Base-by-base conservation (phyloP, 257 asterid species). In the Jasminum sambac region DNA sequence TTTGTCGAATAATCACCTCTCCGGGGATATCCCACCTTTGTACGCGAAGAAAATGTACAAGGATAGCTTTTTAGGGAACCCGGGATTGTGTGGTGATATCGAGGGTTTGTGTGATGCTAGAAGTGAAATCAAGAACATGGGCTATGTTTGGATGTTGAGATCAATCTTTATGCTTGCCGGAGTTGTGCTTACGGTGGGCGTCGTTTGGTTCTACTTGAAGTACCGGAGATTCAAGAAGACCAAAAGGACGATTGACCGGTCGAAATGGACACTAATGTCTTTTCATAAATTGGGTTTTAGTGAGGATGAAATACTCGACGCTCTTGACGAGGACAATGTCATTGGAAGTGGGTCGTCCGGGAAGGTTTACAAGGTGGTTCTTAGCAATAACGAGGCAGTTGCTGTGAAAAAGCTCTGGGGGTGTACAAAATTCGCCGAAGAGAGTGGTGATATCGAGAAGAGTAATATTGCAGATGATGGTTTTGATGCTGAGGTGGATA, bases 261-360 rank as follows among this genome's bases (percentile, higher is more conserved):
- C 99, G 2, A 94, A 91, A 77, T 94, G 99, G 99, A 94, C 96
- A 3, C 63, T 94, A 73, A 94, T 91, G 96, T 94, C 99, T 2
- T 94, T 94, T 64, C 99, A 94, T 42, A 94, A 94, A 73, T 63
- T 94, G 64, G 97, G 88, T 40, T 94, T 94, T 72, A 73, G 91
- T 4, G 99, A 94, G 78, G 80, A 78, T 8, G 99, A 91, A 83
- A 94, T 94, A 43, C 13, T 94, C 59, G 90, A 91, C 26, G 91
- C 89, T 50, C 79, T 94, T 8, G 96, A 94, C 14, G 99, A 94
- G 73, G 97, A 91, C 72, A 94, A 94, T 11, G 88, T 94, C 70
- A 87, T 94, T n/a, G 99, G 99, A 26, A 86, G 90, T 17, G 99
- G 99, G 0, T 73, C 95, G 5, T 94, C 99, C 0, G 99, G 99